Conservation (phyloP, 805 yeast species). For the Starmerella bombicola region DNA sequence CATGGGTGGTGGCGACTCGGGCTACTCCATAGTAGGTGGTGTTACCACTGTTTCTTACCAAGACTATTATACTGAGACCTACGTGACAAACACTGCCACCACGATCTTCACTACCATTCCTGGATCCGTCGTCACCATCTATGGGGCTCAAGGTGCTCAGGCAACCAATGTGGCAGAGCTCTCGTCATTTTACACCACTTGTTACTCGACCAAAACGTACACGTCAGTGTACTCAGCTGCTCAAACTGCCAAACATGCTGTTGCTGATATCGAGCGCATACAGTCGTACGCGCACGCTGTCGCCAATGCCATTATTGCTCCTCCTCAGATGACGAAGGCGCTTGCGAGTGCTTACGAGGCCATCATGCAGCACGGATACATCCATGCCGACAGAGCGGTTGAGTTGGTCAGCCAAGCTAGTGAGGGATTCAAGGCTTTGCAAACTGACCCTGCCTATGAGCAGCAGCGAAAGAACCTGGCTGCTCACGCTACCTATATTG, state of each 20-base stretch:
- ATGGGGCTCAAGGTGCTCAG: slow-evolving; percentile 3
- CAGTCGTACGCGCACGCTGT: slow-evolving; percentile 15
- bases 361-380: slow-evolving; percentile 14
- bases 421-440: slow-evolving; percentile 9
- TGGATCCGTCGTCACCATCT: slow-evolving; percentile 13
- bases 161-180: slow-evolving; percentile 1
- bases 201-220: neutral
- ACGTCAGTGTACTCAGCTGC: slow-evolving; percentile 1
- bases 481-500: slow-evolving; percentile 12
- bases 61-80: slow-evolving; percentile 2
- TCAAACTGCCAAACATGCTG: neutral
- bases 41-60: slow-evolving; percentile 10
- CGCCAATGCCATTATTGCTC: slow-evolving; percentile 18
- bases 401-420: slow-evolving; percentile 11
- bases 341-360: slow-evolving; percentile 10
- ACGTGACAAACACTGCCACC: slow-evolving; percentile 9
- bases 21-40: neutral
- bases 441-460: slow-evolving; percentile 15
- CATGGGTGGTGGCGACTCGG: slow-evolving; percentile 1
- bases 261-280: slow-evolving; percentile 3
- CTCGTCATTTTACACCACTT: slow-evolving; percentile 6
- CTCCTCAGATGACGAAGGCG: slow-evolving; percentile 12
- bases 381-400: slow-evolving; percentile 11
- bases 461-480: slow-evolving; percentile 7
- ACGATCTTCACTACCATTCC: slow-evolving; percentile 14